Evolutionary conservation across 306 rosid genomes (phyloP), one percentile per base, ranked within the genome.

Genomic region (Quercus robur): DNA sequence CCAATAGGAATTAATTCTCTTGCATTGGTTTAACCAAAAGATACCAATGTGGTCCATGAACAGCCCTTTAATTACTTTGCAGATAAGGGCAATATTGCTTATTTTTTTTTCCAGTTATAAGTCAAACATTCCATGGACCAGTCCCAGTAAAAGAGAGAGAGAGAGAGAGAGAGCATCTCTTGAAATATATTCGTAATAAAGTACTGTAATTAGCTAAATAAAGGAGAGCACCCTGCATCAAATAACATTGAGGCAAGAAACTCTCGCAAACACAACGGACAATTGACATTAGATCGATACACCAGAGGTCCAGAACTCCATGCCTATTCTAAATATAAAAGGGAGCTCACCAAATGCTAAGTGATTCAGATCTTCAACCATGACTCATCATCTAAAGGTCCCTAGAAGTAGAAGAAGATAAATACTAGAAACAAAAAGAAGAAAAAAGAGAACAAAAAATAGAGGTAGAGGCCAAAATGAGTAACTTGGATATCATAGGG

Each of bases 41-140:
- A 78, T 46, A 5, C 63, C 46, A 44, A 25, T 28, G 81, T 78
- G 81, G 76, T 78, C 81, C 76, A 78, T 46, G 70, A 56, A 25
- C 30, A 25, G 81, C 70, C 58, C 63, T 55, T 67, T 78, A 20
- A 38, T 25, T 58, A 31, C 81, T 78, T 57, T 68, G 66, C 52
- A 58, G 69, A 77, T 51, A 21, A 2, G 41, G 10, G 71, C 20
- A 28, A 4, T 19, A 38, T 38, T 38, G 23, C 38, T 33, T 33
- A 11, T 74, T 63, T 56, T 33, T 33, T 74, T 63, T 73, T 68
- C 54, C 35, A 70, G 83, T 70, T 77, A 58, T 44, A 78, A 67
- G 75, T 75, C 74, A 87, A 73, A 77, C 78, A 87, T 87, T 80
- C 83, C 55, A 57, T 82, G 91, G 89, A 87, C 91, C 91, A 84